These are phyloP conservation scores for Tillandsia leiboldiana DNA, from an alignment of 176 grass and related monocot genomes.

Conservation along the genomic window DNA sequence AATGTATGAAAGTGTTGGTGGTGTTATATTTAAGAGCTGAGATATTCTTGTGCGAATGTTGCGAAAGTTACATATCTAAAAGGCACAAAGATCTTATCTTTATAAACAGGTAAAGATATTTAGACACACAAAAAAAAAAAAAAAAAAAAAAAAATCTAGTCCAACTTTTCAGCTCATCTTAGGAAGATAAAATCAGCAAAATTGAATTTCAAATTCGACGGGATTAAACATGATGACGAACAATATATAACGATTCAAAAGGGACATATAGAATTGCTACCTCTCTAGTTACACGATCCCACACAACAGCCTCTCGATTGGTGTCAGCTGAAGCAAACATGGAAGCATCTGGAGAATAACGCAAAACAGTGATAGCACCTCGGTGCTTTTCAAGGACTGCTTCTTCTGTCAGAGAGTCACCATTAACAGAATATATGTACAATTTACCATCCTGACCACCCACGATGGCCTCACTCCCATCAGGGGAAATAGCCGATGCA, in stretches of 20 bases:
- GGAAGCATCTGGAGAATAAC: constrained; percentile 82
- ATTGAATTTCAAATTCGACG: too few relatives aligned
- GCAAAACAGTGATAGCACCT: constrained; percentile 74
- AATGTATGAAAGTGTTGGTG: too few relatives aligned
- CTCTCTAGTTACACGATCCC: constrained; percentile 80
- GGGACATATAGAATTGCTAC: constrained; percentile 20
- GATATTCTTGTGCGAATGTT: too few relatives aligned
- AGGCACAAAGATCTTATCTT: too few relatives aligned
- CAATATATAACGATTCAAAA: background rate
- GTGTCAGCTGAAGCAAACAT: constrained; percentile 92
- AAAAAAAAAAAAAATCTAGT: too few relatives aligned
- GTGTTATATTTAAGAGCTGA: too few relatives aligned
- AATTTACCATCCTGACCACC: constrained; percentile 92
- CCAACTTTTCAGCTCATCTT: too few relatives aligned
- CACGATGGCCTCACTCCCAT: constrained; percentile 77
- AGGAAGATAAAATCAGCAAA: too few relatives aligned
- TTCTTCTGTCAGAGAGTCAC: constrained; percentile 63
- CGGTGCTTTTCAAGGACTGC: constrained; percentile 86
- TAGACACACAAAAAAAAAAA: too few relatives aligned
- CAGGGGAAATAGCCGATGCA: constrained; percentile 63
- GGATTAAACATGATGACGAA: background rate
- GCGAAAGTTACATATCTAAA: too few relatives aligned
- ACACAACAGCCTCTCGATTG: constrained; percentile 95
- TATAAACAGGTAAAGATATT: too few relatives aligned
- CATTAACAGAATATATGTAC: constrained; percentile 58